Conservation (phyloP, 2,329 filamentous ascomycete genomes). For the Corniculantispora saksenae region DNA sequence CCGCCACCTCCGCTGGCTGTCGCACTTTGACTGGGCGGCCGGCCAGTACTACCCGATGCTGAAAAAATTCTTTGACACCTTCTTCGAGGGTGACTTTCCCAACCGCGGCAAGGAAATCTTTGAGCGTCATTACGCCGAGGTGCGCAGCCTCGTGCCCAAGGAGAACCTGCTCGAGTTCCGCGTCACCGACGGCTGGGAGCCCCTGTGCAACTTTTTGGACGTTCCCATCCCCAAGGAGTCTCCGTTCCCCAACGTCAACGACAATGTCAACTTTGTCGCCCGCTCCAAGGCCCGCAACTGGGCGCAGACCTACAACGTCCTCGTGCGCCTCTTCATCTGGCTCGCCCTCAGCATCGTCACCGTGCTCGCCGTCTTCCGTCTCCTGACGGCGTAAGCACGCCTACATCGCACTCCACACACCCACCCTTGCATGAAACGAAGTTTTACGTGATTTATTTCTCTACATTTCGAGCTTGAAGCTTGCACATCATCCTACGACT, state of each 20-base stretch:
- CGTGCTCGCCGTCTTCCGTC: constrained; percentile 11
- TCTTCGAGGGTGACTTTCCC: constrained; percentile 68
- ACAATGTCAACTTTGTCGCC: constrained; percentile 37
- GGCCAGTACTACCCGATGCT: constrained; percentile 71
- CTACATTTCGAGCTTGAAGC: constrained; percentile 1
- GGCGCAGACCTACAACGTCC: constrained; percentile 38
- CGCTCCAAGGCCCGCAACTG: constrained; percentile 35
- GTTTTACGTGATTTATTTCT: neutral
- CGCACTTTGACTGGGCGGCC: constrained; percentile 59
- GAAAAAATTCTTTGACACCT: constrained; percentile 67
- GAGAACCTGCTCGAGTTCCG: constrained; percentile 37
- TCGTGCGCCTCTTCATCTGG: constrained; percentile 28
- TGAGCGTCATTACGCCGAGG: constrained; percentile 40
- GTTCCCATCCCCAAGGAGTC: constrained; percentile 34
- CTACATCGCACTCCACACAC: neutral
- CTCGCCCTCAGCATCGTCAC: constrained; percentile 23
- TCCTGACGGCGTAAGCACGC: neutral
- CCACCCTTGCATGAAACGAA: neutral
- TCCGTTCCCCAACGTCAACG: constrained; percentile 39
- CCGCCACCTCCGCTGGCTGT: constrained; percentile 49
- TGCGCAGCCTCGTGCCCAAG: constrained; percentile 33
- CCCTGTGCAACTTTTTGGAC: constrained; percentile 38
- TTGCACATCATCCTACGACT: constrained; percentile 6
- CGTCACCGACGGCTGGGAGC: constrained; percentile 39
- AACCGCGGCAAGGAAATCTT: constrained; percentile 65